Evolutionary conservation across 2,329 filamentous ascomycete genomes (phyloP).

Genomic region (Talaromyces sp.): DNA sequence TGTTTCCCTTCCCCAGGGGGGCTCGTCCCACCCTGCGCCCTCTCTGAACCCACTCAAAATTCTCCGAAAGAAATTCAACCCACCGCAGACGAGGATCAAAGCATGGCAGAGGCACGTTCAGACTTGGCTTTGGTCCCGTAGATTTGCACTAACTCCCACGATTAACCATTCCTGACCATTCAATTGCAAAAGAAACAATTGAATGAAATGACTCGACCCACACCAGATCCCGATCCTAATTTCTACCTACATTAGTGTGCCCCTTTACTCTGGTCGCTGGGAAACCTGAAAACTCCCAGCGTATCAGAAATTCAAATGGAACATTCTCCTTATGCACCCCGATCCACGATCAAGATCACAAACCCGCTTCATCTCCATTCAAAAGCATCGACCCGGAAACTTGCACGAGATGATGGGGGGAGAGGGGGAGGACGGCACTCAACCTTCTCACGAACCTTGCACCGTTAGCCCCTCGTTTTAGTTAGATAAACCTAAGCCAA

Average conservation of each 20-base stretch:
- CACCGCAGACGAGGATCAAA: constrained; percentile 1
- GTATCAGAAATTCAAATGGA: constrained; percentile 3
- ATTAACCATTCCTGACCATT: background rate
- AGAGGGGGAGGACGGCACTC: too few species aligned
- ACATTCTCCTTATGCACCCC: background rate
- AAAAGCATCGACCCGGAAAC: background rate
- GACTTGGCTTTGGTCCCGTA: background rate
- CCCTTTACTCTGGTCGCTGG: constrained; percentile 10
- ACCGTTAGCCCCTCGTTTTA: too few species aligned
- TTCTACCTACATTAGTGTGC: background rate
- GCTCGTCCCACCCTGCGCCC: background rate
- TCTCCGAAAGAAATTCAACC: background rate
- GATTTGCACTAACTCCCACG: background rate
- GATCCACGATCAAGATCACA: background rate
- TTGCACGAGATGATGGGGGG: constrained; percentile 1
- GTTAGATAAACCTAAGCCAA: background rate
- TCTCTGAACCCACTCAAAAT: constrained; percentile 3
- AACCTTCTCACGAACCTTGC: too few species aligned
- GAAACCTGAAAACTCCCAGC: constrained; percentile 3
- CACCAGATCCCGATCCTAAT: constrained; percentile 13
- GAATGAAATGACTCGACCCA: constrained; percentile 6
- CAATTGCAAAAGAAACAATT: background rate
- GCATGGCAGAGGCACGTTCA: background rate
- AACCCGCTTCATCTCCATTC: background rate
- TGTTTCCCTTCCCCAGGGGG: background rate